Base-by-base conservation (phyloP, 1,284 basidiomycete species). In the Wolfiporia cocos region DNA sequence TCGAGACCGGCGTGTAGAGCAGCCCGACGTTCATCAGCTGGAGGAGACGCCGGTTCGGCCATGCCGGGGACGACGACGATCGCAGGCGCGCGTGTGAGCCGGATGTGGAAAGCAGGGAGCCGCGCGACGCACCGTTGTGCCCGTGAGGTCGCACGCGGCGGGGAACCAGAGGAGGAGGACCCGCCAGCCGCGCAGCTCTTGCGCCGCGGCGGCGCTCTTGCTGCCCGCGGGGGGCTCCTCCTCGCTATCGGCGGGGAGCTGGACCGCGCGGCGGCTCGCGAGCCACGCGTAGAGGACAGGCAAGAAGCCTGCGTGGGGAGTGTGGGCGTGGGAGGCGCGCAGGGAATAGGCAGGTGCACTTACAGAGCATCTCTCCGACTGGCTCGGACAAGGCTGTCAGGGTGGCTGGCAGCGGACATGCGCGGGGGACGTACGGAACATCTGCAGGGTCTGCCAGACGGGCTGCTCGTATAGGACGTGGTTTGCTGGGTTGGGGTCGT, bases 1-100 rank as follows among this genome's bases (percentile, higher is more conserved):
- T 92, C 39, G 92, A 96, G 33, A 98, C 95, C 19, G 94, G 94
- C 1, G 92, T 95, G 63, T 95, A 92, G 37, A 98, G 77, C 40
- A 98, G 76, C 44, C 93, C 94, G 53, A 94, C 74, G 57, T 96
- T 96, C 94, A 97, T 97, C 53, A 94, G 73, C 76, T 92, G 58
- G 44, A 46, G 39, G 26, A n/a, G n/a, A n/a, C n/a, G n/a, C n/a
- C n/a, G n/a, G n/a, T n/a, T n/a, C n/a, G n/a, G n/a, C n/a, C n/a
- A n/a, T n/a, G n/a, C n/a, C n/a, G n/a, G n/a, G n/a, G n/a, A n/a
- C n/a, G n/a, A n/a, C n/a, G n/a, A n/a, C n/a, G n/a, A n/a, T n/a
- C n/a, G n/a, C n/a, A n/a, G n/a, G n/a, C n/a, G n/a, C n/a, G n/a
- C 21, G 20, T 18, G 12, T 4, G 23, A 20, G 26, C 14, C 21